Evolutionary conservation across 768 basidiomycete species (phyloP), one percentile per base, ranked within the genome.

Genomic region (Hirschioporus abietinus): DNA sequence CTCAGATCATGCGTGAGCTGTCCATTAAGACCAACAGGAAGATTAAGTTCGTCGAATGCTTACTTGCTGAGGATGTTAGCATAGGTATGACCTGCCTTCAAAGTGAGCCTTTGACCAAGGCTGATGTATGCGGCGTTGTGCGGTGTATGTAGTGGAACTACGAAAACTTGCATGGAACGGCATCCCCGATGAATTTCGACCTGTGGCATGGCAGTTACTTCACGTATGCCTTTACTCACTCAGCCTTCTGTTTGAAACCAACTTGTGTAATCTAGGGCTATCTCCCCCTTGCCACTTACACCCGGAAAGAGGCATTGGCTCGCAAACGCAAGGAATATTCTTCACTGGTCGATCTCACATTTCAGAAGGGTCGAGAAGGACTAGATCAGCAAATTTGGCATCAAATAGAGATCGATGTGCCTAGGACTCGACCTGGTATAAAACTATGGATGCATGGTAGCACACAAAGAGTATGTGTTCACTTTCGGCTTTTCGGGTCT

Each of bases 311-410:
- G 2, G 92, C 93, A 0, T 84, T 98, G n/a, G 82, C 86, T 27
- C 86, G 95, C 62, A 99, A 99, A 79, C 87, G 97, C 59, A 87
- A 88, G 71, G 97, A 99, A 77, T 99, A 99, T 75, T 84, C 86
- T 57, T 92, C 92, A 18, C 83, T 98, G 68, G 96, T 96, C 8
- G 87, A 93, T 70, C 82, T 95, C 20, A 90, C 97, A 18, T 99
- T 99, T 75, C 88, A 91, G 15, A 85, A 92, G 52, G 94, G 94
- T 66, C 85, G 87, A 34, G 89, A 91, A 66, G 89, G 91, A 0
- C 83, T 96, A 34, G 96, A 99, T 76, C 94, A 95, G 72, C 92
- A 93, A 77, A 96, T 99, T 74, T 99, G 97, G 97, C 97, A 99
- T 78, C 97, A 99, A 77, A 99, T 99, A 71, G 94, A 95, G 74